Evolutionary conservation across 495 filamentous ascomycete species (phyloP).

Genomic region (Penicillium manginii): DNA sequence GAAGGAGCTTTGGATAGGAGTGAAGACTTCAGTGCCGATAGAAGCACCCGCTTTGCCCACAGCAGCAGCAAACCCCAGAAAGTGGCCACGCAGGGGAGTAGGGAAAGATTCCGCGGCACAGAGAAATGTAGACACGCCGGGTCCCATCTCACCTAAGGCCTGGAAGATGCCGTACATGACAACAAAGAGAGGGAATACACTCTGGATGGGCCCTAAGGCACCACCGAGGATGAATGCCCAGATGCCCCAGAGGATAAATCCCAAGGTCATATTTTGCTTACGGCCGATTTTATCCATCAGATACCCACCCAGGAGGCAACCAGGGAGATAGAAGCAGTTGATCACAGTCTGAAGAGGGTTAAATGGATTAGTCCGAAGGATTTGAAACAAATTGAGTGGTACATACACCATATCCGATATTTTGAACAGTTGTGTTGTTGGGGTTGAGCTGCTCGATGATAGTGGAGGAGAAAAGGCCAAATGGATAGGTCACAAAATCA

Average conservation of each 20-base stretch:
- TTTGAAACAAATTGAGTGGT: not conserved
- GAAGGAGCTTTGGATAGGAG: constrained; percentile 47
- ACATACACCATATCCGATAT: constrained; percentile 48
- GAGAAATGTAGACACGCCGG: constrained; percentile 50
- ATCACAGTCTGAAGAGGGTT: constrained; percentile 37
- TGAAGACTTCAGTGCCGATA: constrained; percentile 53
- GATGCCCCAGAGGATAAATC: constrained; percentile 44
- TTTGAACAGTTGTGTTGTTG: constrained; percentile 45
- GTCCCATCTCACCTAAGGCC: constrained; percentile 51
- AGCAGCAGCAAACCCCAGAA: constrained; percentile 51
- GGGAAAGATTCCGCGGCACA: constrained; percentile 53
- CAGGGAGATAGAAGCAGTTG: constrained; percentile 55
- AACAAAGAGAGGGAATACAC: constrained; percentile 51
- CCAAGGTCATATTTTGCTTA: constrained; percentile 49
- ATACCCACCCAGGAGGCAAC: constrained; percentile 47
- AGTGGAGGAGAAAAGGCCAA: constrained; percentile 43
- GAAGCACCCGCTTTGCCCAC: constrained; percentile 54
- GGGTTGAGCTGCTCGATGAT: constrained; percentile 40
- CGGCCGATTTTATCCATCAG: constrained; percentile 54
- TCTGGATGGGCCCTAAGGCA: constrained; percentile 44
- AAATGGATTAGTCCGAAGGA: constrained; percentile 3
- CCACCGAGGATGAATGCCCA: constrained; percentile 55
- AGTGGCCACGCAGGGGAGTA: constrained; percentile 54
- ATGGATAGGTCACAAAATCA: constrained; percentile 48
- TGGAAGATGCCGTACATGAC: constrained; percentile 57